Evolutionary conservation across 352 stramenopile species (phyloP).

Genomic region (Phytopythium chamaehyphon): DNA sequence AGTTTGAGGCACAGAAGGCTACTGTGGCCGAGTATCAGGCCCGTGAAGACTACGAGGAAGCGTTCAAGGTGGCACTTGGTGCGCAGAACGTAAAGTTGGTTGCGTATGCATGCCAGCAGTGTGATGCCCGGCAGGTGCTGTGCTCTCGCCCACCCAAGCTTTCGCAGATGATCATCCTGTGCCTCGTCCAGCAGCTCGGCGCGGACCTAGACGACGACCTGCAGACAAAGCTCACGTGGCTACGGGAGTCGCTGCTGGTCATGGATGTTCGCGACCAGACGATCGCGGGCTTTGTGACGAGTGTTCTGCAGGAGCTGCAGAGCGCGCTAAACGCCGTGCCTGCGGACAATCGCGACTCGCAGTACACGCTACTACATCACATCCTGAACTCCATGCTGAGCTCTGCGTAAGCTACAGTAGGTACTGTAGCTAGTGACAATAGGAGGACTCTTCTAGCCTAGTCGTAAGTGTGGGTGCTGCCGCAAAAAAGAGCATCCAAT

Average conservation of each 20-base stretch:
- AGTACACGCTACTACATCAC: slow-evolving; percentile 82
- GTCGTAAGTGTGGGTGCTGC: neutral
- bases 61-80: slow-evolving; percentile 77
- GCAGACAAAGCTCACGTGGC: slow-evolving; percentile 67
- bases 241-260: slow-evolving; percentile 77
- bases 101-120: slow-evolving; percentile 62
- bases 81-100: slow-evolving; percentile 77
- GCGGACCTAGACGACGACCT: slow-evolving; percentile 63
- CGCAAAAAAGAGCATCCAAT: too few species aligned
- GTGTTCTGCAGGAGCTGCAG: slow-evolving; percentile 75
- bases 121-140: slow-evolving; percentile 57
- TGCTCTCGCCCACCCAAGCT: slow-evolving; percentile 63
- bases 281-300: slow-evolving; percentile 74
- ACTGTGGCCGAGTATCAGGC: slow-evolving; percentile 44
- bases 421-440: neutral
- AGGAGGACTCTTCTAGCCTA: neutral
- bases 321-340: slow-evolving; percentile 57
- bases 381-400: slow-evolving; percentile 85
- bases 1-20: slow-evolving; percentile 58
- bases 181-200: slow-evolving; percentile 79
- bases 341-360: slow-evolving; percentile 55
- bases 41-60: slow-evolving; percentile 66
- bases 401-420: slow-evolving; percentile 43
- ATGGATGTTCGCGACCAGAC: slow-evolving; percentile 71
- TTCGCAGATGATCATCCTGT: slow-evolving; percentile 84